Evolutionary conservation across 768 basidiomycete species (phyloP), one percentile per base, ranked within the genome.

Genomic region (Trametes cinnabarina): DNA sequence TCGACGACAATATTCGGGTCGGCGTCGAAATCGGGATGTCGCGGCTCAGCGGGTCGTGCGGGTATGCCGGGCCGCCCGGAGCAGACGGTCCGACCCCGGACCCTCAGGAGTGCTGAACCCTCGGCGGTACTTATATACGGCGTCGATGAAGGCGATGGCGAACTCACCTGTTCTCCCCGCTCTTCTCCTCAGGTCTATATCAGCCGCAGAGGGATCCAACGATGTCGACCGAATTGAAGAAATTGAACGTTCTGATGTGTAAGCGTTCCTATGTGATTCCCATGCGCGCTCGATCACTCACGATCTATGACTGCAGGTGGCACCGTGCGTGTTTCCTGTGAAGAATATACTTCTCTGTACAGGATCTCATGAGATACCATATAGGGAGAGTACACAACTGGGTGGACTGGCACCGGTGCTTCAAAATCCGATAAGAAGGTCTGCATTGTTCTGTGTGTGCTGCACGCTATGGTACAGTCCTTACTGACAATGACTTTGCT

Each of bases 381-480:
- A 3, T 51, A 83, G 85, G 90, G 91, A 41, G 92, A 95, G 77
- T 96, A 96, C 71, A 96, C 94, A 61, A 96, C 94, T 50, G 94
- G 94, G 70, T 96, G 91, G 90, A 93, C 91, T 10, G 86, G 85
- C 12, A 84, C 88, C 35, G 94, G 94, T n/a, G 92, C 90, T 41
- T 95, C 93, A 15, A 92, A 87, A 68, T 95, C 93, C 5, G 94
- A 96, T 76, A 96, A 96, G 76, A 97, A 94, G 81, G 92, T 89
- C 55, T 53, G 76, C 55, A 12, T 9, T 4, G 10, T 19, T 39
- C 26, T 10, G 12, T 25, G 39, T 43, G 44, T 35, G 54, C n/a
- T n/a, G 25, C 35, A 11, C 43, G 54, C 4, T n/a, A n/a, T n/a
- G n/a, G 48, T 47, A 39, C 47, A 23, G n/a, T 34, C 23, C 37